Evolutionary conservation across 768 basidiomycete species (phyloP).

Genomic region (Leccinum variicolor): DNA sequence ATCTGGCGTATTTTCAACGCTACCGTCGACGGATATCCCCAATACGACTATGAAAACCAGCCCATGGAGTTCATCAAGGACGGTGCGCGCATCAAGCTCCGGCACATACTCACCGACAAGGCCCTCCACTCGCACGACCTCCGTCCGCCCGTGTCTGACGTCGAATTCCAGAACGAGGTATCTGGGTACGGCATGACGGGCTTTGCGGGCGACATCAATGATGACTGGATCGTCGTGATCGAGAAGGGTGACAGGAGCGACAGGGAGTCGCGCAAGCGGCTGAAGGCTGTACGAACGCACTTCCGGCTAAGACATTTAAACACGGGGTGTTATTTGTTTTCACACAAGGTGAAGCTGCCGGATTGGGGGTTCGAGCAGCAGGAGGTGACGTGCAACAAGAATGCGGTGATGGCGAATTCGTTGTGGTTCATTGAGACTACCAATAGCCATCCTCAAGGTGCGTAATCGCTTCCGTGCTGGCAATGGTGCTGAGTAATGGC

Average conservation of each 20-base stretch:
- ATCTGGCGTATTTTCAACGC: slow-evolving; percentile 84
- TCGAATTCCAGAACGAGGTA: slow-evolving; percentile 99
- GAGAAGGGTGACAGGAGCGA: slow-evolving; percentile 64
- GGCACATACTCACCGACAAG: slow-evolving; percentile 78
- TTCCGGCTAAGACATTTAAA: slow-evolving; percentile 83
- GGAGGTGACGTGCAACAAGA: slow-evolving; percentile 99
- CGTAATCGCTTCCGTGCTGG: slow-evolving; percentile 30
- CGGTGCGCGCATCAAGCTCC: slow-evolving; percentile 72
- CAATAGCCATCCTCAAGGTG: slow-evolving; percentile 59
- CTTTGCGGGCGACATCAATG: slow-evolving; percentile 86
- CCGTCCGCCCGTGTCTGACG: slow-evolving; percentile 92
- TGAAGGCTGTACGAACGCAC: slow-evolving; percentile 76
- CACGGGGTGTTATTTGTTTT: slow-evolving; percentile 95
- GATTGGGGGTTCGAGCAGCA: slow-evolving; percentile 99
- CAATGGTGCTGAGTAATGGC: background rate
- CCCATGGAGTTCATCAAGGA: slow-evolving; percentile 64
- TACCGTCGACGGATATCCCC: slow-evolving; percentile 42
- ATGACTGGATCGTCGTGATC: slow-evolving; percentile 91
- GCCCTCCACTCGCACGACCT: slow-evolving; percentile 93
- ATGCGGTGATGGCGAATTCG: slow-evolving; percentile 84
- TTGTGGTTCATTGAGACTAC: slow-evolving; percentile 94
- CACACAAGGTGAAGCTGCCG: slow-evolving; percentile 95
- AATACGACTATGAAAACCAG: slow-evolving; percentile 46
- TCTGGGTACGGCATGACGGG: slow-evolving; percentile 89
- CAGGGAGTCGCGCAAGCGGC: slow-evolving; percentile 59